Evolutionary conservation across 2,329 filamentous ascomycete genomes (phyloP).

Genomic region (Hypoxylon sp.): DNA sequence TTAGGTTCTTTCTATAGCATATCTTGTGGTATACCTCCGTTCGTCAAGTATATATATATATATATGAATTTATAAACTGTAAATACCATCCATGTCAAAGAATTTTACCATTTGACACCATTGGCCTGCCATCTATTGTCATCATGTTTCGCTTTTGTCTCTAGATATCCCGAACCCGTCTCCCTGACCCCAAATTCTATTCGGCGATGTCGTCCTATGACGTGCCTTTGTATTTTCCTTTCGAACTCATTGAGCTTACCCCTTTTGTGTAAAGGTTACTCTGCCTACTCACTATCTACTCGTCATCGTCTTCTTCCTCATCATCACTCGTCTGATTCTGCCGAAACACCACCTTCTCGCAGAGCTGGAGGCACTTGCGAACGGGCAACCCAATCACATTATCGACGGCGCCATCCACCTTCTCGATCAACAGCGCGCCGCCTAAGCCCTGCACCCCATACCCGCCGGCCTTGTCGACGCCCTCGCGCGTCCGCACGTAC

Average conservation of each 20-base stretch:
- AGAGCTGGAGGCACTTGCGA: conserved; percentile 81
- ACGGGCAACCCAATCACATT: conserved; percentile 95
- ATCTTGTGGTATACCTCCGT: conserved; percentile 2
- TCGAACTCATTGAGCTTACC: neutral
- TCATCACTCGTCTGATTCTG: conserved; percentile 75
- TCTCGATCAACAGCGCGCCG: conserved; percentile 87
- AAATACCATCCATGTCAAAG: conserved; percentile 9
- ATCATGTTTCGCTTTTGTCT: neutral
- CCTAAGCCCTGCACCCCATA: conserved; percentile 95
- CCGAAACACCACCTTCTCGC: conserved; percentile 87
- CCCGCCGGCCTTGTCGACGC: conserved; percentile 94
- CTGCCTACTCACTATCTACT: neutral
- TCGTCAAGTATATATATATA: conserved; percentile 3
- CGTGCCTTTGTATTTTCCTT: neutral
- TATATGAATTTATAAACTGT: conserved; percentile 10
- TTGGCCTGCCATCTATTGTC: conserved; percentile 9
- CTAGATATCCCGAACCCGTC: neutral
- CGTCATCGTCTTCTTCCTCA: conserved; percentile 54
- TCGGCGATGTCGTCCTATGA: neutral
- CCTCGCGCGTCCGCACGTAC: conserved; percentile 88
- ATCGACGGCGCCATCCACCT: conserved; percentile 90
- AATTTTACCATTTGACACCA: neutral
- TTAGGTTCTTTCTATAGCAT: neutral
- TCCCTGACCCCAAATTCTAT: neutral
- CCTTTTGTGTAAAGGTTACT: neutral